Evolutionary conservation across 2,329 filamentous ascomycete species (phyloP), one percentile per base, ranked within the genome.

Genomic region (Colletotrichum sp.): DNA sequence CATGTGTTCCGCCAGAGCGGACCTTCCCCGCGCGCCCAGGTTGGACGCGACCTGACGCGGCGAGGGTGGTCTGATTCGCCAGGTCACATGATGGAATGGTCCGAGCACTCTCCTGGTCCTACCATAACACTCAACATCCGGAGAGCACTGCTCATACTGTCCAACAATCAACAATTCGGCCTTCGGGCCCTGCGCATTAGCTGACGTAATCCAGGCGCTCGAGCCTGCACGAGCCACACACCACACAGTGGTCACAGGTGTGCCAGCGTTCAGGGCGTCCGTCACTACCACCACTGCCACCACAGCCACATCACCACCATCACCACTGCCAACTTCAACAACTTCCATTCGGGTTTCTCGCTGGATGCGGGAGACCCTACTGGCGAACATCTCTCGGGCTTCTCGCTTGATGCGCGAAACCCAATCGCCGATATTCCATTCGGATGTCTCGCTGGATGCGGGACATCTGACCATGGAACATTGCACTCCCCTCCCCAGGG

Each of bases 171-270:
- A 24, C 2, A 16, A 8, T 16, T 16, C 7, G 15, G 4, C 36
- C 36, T 39, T 18, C 36, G n/a, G 49, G 5, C 21, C 21, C 6
- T n/a, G 8, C 49, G 18, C 1, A n/a, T 0, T 2, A 0, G 49
- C 49, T 55, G 49, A 55, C 49, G 6, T 55, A 55, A 55, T 55
- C 49, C 13, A 8, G 34, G 6, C 34, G 34, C 13, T 16, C 13
- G 34, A 34, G 32, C 12, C 32, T 34, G 32, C 32, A 36, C 13
- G 1, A 36, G 13, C 34, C 15, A 16, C 1, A 36, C 34, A 8
- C 34, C 34, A 36, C 15, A 16, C 34, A 16, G 15, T 8, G 34
- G 15, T 16, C 34, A 36, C 1, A 36, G 15, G 15, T 36, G 7
- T 36, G 7, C 7, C 34, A 36, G 15, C 34, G 13, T 34, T 34